phyloP scores from a whole-genome alignment of 345 rosid genomes.

The Lagerstroemia speciosa region DNA sequence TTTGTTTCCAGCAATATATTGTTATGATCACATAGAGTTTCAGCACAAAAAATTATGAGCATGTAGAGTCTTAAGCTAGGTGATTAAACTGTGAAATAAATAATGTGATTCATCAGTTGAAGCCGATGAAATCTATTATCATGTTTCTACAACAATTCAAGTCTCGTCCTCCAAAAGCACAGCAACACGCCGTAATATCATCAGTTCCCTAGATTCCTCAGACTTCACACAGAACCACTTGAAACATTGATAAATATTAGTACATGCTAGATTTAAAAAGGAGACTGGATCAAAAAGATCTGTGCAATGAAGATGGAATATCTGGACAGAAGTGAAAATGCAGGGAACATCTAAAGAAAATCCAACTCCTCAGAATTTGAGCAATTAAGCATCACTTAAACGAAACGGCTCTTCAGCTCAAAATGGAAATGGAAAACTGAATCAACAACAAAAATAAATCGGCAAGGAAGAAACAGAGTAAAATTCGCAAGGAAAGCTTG shows the following conservation, averaged over 20 bases:
- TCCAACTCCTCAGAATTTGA: neutral
- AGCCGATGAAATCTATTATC: too few species aligned
- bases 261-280: neutral
- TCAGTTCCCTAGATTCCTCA: neutral
- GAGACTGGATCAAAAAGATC: neutral
- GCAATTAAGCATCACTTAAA: neutral
- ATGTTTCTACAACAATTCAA: neutral
- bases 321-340: neutral
- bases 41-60: neutral
- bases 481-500: neutral
- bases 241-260: neutral
- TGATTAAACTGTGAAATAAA: neutral
- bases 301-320: neutral
- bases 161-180: neutral
- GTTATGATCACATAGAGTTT: neutral
- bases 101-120: too few species aligned
- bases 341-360: neutral
- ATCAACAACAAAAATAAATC: neutral
- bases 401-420: neutral
- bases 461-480: neutral
- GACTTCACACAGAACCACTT: neutral
- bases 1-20: neutral
- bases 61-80: neutral
- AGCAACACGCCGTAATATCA: neutral
- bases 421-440: neutral